phyloP scores from a whole-genome alignment of 768 basidiomycete species.

The Pisolithus orientalis region DNA sequence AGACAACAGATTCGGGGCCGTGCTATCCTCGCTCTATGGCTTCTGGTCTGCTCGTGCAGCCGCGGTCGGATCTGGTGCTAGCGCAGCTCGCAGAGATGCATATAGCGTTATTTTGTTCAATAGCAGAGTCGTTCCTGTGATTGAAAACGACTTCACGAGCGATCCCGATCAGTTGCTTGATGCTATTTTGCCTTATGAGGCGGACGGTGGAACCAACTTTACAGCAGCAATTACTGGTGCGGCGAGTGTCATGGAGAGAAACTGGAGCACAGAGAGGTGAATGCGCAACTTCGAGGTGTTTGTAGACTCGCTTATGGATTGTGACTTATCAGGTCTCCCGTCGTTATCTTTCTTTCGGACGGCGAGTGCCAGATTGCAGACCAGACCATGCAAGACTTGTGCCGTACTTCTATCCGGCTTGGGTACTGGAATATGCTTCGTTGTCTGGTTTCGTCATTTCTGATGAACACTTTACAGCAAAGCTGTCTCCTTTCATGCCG shows the following conservation, averaged over 20 bases:
- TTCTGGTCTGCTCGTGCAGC: slow-evolving; percentile 52
- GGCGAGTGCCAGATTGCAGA: slow-evolving; percentile 38
- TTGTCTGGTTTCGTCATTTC: neutral
- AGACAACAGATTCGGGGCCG: slow-evolving; percentile 53
- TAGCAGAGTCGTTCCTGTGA: slow-evolving; percentile 6
- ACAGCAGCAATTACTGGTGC: slow-evolving; percentile 32
- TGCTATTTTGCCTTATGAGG: slow-evolving; percentile 25
- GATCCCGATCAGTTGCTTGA: slow-evolving; percentile 40
- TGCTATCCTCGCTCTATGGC: slow-evolving; percentile 45
- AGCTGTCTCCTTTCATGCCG: slow-evolving; percentile 50
- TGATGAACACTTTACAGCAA: slow-evolving; percentile 30
- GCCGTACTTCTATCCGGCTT: slow-evolving; percentile 35
- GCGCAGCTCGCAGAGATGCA: slow-evolving; percentile 39
- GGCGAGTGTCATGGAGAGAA: slow-evolving; percentile 32
- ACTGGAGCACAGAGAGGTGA: slow-evolving; percentile 50
- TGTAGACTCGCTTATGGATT: neutral
- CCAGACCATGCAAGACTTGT: slow-evolving; percentile 32
- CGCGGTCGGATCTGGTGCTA: slow-evolving; percentile 22
- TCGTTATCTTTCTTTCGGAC: slow-evolving; percentile 33
- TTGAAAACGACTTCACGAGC: slow-evolving; percentile 43
- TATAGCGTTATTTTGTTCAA: slow-evolving; percentile 52
- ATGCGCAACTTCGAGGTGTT: neutral
- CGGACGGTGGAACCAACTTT: slow-evolving; percentile 39
- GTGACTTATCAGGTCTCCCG: slow-evolving; percentile 8
- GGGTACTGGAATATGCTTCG: slow-evolving; percentile 29